Conservation (phyloP, 129 eudicot species). For the Ambrosia trifida region DNA sequence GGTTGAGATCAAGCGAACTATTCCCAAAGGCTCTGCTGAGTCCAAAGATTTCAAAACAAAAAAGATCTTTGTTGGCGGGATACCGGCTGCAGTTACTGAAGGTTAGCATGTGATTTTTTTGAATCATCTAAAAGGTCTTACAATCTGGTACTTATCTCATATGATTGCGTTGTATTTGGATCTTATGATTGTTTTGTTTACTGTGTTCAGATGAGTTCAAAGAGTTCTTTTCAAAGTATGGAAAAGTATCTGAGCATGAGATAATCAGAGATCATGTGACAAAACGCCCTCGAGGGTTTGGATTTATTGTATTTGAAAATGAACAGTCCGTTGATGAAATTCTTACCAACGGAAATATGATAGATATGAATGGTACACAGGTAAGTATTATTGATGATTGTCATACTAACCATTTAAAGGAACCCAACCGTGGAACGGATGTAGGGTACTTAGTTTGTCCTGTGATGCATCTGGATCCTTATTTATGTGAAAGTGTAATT, state of each 20-base stretch:
- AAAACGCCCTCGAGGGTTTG: slow-evolving; percentile 94
- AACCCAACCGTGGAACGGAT: slow-evolving; percentile 1
- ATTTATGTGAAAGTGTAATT: slow-evolving; percentile 6
- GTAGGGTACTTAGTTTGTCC: neutral
- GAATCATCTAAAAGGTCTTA: neutral
- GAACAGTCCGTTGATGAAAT: slow-evolving; percentile 82
- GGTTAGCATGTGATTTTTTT: slow-evolving; percentile 42
- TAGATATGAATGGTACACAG: slow-evolving; percentile 82
- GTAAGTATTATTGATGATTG: slow-evolving; percentile 44
- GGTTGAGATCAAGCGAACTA: slow-evolving; percentile 98
- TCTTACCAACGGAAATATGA: slow-evolving; percentile 76
- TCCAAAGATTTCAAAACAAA: slow-evolving; percentile 87
- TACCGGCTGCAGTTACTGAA: slow-evolving; percentile 76
- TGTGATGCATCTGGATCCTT: neutral
- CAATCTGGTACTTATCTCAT: neutral
- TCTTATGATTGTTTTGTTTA: neutral
- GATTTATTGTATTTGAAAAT: slow-evolving; percentile 79
- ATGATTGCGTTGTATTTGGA: neutral
- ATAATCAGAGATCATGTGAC: slow-evolving; percentile 92
- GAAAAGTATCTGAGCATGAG: slow-evolving; percentile 84
- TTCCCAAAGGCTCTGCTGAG: slow-evolving; percentile 87
- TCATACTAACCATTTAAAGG: slow-evolving; percentile 1
- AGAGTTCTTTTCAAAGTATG: slow-evolving; percentile 78
- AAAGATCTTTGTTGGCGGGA: slow-evolving; percentile 95
- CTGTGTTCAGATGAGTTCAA: slow-evolving; percentile 61